Evolutionary conservation across 768 basidiomycete genomes (phyloP), one percentile per base, ranked within the genome.

Genomic region (Termitomyces sp.): DNA sequence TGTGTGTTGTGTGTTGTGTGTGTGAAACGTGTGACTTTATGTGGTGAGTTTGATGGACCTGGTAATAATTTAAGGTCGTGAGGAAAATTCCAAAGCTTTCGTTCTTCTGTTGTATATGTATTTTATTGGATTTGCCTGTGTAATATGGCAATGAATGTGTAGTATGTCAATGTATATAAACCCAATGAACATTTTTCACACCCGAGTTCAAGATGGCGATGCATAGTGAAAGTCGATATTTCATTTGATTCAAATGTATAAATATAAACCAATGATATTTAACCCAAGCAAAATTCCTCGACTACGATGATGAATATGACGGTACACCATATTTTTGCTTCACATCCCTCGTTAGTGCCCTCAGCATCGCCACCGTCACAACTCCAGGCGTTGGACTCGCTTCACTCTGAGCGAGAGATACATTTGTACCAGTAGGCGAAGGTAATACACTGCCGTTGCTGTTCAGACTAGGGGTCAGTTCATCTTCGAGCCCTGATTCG

Each of bases 341-440:
- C 59, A 85, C 61, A 68, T 84, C 79, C 59, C 74, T 76, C 41
- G 83, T 83, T 59, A 85, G 67, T 4, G 81, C 81, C 42, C 85
- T 82, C 51, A 89, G 68, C 87, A 89, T 89, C 16, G 83, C 82
- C 27, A 84, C 73, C 2, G 86, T 88, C 37, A 88, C 79, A 20
- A 73, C 49, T 12, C 66, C 63, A 30, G 66, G 54, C 50, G 69
- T 52, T 16, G 62, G 48, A 24, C 67, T 63, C 30, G 62, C 58
- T 36, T 75, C 70, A 31, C 69, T 69, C 34, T 65, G 64, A 13
- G 74, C 69, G 5, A 77, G 70, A 1, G 80, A 79, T 8, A 72
- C 68, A 0, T 77, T 78, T 47, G 77, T 76, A 22, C 70, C 69
- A 39, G 81, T 83, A 0, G 78, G 78, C 2, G 84, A 80, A 8